Percentiles rank a stretch among this genome's conserved stretches.
phyloP scores from a whole-genome alignment of 2,329 filamentous ascomycete species.

The Botrytis medusae region DNA sequence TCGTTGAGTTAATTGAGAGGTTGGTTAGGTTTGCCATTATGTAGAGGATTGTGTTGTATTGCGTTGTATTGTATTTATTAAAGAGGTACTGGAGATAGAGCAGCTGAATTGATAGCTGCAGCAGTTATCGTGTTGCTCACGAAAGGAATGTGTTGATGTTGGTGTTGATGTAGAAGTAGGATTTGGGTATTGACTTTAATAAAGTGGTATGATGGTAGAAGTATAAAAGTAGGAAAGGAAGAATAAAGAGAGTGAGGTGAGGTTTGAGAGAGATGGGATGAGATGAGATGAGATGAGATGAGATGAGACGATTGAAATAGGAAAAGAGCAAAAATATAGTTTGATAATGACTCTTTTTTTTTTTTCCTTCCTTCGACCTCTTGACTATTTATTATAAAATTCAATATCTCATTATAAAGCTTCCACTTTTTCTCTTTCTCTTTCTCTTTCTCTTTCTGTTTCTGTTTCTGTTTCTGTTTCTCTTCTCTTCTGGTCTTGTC shows the following conservation, averaged over 20 bases:
- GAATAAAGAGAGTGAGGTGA: neutral
- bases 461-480: neutral
- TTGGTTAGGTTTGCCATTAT: slow-evolving; percentile 52
- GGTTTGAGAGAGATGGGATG: neutral
- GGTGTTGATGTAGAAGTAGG: neutral
- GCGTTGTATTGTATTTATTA: neutral
- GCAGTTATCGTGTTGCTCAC: slow-evolving; percentile 41
- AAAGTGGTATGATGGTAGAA: slow-evolving; percentile 11
- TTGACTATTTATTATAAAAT: neutral
- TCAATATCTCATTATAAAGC: neutral
- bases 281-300: no score
- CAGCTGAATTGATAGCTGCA: slow-evolving; percentile 26
- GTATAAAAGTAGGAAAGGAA: slow-evolving; percentile 7
- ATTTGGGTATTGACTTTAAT: slow-evolving; percentile 1
- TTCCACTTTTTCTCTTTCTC: neutral
- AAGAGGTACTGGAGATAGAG: neutral
- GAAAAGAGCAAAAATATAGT: neutral
- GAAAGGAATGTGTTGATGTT: slow-evolving; percentile 34
- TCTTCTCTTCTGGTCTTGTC: neutral
- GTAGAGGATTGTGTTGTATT: neutral
- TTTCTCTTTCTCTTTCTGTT: neutral
- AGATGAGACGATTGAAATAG: neutral
- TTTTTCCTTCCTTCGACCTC: neutral
- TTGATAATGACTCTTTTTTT: neutral
- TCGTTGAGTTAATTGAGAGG: slow-evolving; percentile 29